Evolutionary conservation across 805 yeast genomes (phyloP).

Genomic region (Starmerella floris): DNA sequence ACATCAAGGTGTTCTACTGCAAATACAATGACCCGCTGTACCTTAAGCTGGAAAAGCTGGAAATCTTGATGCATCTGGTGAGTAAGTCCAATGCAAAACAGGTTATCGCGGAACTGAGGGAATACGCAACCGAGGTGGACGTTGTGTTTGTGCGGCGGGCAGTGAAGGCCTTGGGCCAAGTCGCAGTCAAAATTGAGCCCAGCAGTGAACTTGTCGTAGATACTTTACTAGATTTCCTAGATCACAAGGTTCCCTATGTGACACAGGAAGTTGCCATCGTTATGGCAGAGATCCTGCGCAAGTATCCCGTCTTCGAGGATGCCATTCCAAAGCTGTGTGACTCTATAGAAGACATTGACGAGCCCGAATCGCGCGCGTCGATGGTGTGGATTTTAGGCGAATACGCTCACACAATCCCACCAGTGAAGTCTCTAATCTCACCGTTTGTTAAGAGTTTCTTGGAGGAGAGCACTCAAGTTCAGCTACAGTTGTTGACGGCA

Average conservation of each 20-base stretch:
- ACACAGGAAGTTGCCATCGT: slow-evolving; percentile 72
- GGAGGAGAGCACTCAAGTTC: slow-evolving; percentile 66
- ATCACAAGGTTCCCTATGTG: slow-evolving; percentile 46
- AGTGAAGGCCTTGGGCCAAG: slow-evolving; percentile 77
- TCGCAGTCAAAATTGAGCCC: slow-evolving; percentile 60
- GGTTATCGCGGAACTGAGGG: slow-evolving; percentile 66
- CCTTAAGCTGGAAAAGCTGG: slow-evolving; percentile 86
- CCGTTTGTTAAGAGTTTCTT: slow-evolving; percentile 37
- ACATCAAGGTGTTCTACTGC: slow-evolving; percentile 78
- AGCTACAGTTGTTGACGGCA: slow-evolving; percentile 62
- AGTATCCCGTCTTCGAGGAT: slow-evolving; percentile 51
- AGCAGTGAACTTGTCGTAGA: slow-evolving; percentile 57
- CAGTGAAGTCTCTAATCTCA: slow-evolving; percentile 30
- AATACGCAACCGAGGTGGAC: slow-evolving; percentile 81
- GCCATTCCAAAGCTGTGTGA: slow-evolving; percentile 35
- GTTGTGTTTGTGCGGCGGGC: slow-evolving; percentile 81
- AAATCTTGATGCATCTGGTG: slow-evolving; percentile 70
- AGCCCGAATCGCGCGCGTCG: slow-evolving; percentile 67
- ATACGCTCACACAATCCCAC: slow-evolving; percentile 41
- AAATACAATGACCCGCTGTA: slow-evolving; percentile 86
- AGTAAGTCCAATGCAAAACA: slow-evolving; percentile 44
- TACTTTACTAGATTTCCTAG: slow-evolving; percentile 50
- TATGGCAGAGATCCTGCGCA: slow-evolving; percentile 59
- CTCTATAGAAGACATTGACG: slow-evolving; percentile 48
- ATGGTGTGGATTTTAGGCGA: slow-evolving; percentile 80